Percentiles rank a stretch among this genome's conserved stretches.
phyloP scores from a whole-genome alignment of 192 early-diverging fungal species.

The Coemansia sp. region DNA sequence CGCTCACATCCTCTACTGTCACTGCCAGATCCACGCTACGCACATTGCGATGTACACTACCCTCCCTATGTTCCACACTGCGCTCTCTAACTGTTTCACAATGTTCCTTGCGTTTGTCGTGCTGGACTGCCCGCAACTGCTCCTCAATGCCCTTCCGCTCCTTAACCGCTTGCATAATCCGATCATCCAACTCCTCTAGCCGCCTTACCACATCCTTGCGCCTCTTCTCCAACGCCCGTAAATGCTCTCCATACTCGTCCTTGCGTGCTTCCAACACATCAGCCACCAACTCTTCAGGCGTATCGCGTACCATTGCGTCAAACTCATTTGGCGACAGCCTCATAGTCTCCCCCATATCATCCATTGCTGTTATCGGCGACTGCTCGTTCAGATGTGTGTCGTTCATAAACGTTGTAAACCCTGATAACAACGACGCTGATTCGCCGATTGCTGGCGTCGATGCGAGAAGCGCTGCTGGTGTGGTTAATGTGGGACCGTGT shows the following conservation, averaged over 20 bases:
- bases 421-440: conserved; percentile 37
- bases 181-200: conserved; percentile 24
- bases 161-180: conserved; percentile 15
- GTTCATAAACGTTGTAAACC: conserved; percentile 31
- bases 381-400: background rate
- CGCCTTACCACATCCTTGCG: conserved; percentile 15
- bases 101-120: no score
- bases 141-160: conserved; percentile 25
- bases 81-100: background rate
- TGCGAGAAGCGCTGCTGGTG: conserved; percentile 10
- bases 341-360: conserved; percentile 1
- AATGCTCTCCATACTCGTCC: conserved; percentile 34
- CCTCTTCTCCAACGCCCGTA: conserved; percentile 22
- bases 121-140: conserved; percentile 7
- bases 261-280: conserved; percentile 26
- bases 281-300: conserved; percentile 8
- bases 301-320: conserved; percentile 18
- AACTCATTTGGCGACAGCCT: conserved; percentile 24
- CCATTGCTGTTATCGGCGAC: background rate
- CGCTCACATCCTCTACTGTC: conserved; percentile 27
- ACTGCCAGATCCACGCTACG: background rate
- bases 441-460: conserved; percentile 15
- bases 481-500: background rate
- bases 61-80: background rate
- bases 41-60: background rate